Conservation (phyloP, 179 eudicot species). For the Drosera spatulata region DNA sequence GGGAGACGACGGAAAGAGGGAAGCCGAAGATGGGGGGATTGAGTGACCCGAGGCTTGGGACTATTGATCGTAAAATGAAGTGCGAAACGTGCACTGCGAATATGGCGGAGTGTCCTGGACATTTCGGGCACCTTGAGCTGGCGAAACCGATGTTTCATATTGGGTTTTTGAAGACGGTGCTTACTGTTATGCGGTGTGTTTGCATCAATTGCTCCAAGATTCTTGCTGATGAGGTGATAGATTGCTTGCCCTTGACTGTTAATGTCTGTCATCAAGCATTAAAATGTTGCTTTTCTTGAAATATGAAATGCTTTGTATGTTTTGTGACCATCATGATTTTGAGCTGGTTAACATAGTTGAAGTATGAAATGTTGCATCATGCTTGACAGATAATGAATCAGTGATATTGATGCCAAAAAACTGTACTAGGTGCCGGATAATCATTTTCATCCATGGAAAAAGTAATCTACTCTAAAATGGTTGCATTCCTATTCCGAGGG, state of each 20-base stretch:
- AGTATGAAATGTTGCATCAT: no score
- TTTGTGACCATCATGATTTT: no score
- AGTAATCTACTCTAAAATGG: no score
- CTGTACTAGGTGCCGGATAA: no score
- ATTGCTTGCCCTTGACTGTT: neutral
- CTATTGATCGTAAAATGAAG: slow-evolving; percentile 84
- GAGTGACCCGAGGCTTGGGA: slow-evolving; percentile 79
- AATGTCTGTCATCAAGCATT: neutral
- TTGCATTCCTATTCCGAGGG: no score
- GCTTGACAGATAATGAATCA: no score
- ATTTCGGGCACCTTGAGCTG: slow-evolving; percentile 97
- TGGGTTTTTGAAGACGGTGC: slow-evolving; percentile 86
- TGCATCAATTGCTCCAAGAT: slow-evolving; percentile 97
- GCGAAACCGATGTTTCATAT: slow-evolving; percentile 97
- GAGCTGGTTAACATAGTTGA: no score
- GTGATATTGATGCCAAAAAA: no score
- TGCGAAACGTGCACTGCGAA: slow-evolving; percentile 96
- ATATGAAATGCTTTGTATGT: no score
- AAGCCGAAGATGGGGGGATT: slow-evolving; percentile 86
- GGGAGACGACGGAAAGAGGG: slow-evolving; percentile 92
- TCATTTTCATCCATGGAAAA: no score
- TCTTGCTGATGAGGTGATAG: slow-evolving; percentile 71
- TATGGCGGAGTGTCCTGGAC: slow-evolving; percentile 99
- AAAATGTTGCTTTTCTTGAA: no score
- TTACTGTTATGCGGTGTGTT: slow-evolving; percentile 85